These are phyloP conservation scores for Ilex aquifolium DNA, from an alignment of 257 asterid genomes.

Conservation along the genomic window DNA sequence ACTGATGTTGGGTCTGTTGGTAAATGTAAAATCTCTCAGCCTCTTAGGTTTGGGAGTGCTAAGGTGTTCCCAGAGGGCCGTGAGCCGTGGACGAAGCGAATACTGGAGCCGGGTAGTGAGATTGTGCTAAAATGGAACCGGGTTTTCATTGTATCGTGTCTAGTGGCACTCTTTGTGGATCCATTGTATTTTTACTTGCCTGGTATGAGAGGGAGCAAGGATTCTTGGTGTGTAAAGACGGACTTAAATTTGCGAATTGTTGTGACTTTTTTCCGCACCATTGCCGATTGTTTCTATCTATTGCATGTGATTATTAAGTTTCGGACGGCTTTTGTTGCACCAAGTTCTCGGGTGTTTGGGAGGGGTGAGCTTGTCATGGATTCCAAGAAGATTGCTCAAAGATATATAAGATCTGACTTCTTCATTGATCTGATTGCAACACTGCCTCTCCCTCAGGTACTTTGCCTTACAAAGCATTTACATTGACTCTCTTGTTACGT, in stretches of 20 bases:
- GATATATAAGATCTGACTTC: constrained; percentile 73
- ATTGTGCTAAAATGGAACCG: constrained; percentile 88
- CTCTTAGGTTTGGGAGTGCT: constrained; percentile 50
- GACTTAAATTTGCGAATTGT: constrained; percentile 68
- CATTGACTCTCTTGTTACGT: too few species aligned
- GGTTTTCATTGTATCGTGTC: constrained; percentile 77
- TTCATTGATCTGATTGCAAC: constrained; percentile 83
- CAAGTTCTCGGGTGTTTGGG: constrained; percentile 89
- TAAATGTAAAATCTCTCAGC: constrained; percentile 34
- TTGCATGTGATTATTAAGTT: constrained; percentile 79
- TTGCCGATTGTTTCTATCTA: constrained; percentile 81
- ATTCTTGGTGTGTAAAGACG: constrained; percentile 64
- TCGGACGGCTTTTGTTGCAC: constrained; percentile 90
- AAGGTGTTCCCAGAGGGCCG: constrained; percentile 54
- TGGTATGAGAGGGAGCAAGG: constrained; percentile 48
- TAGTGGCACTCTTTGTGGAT: constrained; percentile 77
- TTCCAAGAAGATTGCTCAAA: constrained; percentile 68
- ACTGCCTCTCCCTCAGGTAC: constrained; percentile 95
- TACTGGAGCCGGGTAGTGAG: constrained; percentile 88
- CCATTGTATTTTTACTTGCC: constrained; percentile 92
- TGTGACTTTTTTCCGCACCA: constrained; percentile 75
- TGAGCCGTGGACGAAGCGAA: constrained; percentile 51
- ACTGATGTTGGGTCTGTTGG: constrained; percentile 19
- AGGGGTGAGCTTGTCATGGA: constrained; percentile 99
- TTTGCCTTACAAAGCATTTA: constrained; percentile 1